Evolutionary conservation across 2,329 filamentous ascomycete genomes (phyloP), one percentile per base, ranked within the genome.

Genomic region (Nigrospora oryzae): DNA sequence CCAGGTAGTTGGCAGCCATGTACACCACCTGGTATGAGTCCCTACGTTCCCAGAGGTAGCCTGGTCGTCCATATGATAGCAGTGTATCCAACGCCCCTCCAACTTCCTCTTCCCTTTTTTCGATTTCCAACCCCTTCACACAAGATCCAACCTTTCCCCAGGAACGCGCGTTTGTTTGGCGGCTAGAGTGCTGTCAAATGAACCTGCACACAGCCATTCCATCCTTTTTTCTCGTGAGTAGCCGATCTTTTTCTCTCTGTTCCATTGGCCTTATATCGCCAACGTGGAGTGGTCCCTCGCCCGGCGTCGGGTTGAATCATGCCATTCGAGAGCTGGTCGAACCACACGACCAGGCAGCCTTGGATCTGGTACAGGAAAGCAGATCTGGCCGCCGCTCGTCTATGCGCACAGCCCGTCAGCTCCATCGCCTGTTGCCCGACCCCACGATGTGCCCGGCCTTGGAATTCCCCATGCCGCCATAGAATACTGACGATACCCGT

Each of bases 121-220:
- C 53, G 57, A 56, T 59, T 66, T 67, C 39, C 31, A 19, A 19
- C 32, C 30, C 39, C 17, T 8, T 33, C 30, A 31, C 23, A 28
- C 23, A n/a, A 41, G 17, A 34, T 34, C 39, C 31, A 19, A 41
- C 16, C 30, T 33, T 23, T 41, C 30, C 39, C 19, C 23, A 41
- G 39, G 33, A 42, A 36, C 30, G 88, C 89, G 89, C 88, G 88
- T 83, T 95, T 89, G 75, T 84, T 94, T 93, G 89, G 76, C 87
- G 86, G 83, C 83, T 70, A 63, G 50, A 56, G 54, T 65, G 84
- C 88, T 90, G 89, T 94, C 88, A 91, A 89, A 95, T 95, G 90
- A 95, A 93, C 89, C 89, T 96, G 90, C 89, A 90, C 73, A 72
- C 69, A 70, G 70, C 69, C 63, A 70, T 73, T 64, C 63, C 71